These are phyloP conservation scores for Wallacemonas collosoma DNA, from an alignment of 208 protist species.

Conservation along the genomic window DNA sequence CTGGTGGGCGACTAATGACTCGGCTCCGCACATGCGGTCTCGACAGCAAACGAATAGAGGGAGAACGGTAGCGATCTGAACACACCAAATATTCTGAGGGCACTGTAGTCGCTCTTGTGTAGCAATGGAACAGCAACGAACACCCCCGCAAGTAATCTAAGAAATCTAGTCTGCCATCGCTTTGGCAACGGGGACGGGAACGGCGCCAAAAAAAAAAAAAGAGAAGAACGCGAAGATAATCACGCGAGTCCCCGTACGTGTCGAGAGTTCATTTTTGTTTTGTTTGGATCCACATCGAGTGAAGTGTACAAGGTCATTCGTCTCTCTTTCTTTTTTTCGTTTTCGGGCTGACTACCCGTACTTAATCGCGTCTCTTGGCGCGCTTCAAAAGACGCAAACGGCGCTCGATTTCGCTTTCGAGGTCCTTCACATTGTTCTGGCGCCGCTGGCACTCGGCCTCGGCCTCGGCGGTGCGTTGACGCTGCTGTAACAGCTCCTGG, in stretches of 20 bases:
- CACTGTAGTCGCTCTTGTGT: no score
- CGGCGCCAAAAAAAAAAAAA: slow-evolving; percentile 2
- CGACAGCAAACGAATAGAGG: no score
- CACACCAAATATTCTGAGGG: no score
- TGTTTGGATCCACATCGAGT: not conserved
- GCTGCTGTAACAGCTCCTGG: slow-evolving; percentile 40
- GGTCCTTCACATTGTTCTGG: slow-evolving; percentile 29
- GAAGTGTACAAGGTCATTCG: no score
- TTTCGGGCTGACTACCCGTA: not conserved
- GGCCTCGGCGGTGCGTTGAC: slow-evolving; percentile 22
- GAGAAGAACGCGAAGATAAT: not conserved
- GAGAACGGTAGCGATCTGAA: no score
- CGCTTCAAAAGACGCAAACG: slow-evolving; percentile 19
- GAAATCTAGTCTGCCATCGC: not conserved
- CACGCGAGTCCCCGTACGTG: not conserved
- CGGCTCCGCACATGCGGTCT: no score
- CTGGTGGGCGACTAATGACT: no score
- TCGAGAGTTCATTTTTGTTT: slow-evolving; percentile 8
- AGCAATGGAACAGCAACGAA: no score
- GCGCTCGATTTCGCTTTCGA: slow-evolving; percentile 45
- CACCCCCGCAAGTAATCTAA: not conserved
- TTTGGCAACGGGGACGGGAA: not conserved
- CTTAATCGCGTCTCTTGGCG: not conserved
- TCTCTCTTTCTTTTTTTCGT: not conserved
- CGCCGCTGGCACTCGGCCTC: slow-evolving; percentile 40